Conservation (phyloP, 2,329 filamentous ascomycete genomes). For the Aspergillus fijiensis region DNA sequence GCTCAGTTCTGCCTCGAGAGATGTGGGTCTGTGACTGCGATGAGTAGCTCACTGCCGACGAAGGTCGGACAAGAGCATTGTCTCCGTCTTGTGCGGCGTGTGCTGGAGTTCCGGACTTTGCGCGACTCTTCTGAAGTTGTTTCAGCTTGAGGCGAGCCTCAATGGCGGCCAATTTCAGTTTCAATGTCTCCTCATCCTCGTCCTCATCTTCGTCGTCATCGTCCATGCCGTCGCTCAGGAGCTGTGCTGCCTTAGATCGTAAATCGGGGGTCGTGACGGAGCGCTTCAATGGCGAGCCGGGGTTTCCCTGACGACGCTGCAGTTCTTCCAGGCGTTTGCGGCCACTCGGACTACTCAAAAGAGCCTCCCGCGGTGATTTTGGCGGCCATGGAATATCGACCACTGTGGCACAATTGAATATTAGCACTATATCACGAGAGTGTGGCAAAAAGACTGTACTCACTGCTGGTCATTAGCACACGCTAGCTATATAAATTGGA, state of each 20-base stretch:
- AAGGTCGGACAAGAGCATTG: conserved; percentile 20
- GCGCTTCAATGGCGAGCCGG: conserved; percentile 64
- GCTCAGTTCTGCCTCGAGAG: conserved; percentile 17
- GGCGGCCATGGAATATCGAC: conserved; percentile 59
- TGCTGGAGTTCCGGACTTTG: conserved; percentile 24
- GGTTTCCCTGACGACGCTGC: conserved; percentile 65
- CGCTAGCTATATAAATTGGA: neutral
- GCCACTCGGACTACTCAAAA: conserved; percentile 72
- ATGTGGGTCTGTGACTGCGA: conserved; percentile 21
- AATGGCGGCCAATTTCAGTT: conserved; percentile 83
- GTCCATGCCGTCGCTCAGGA: conserved; percentile 35
- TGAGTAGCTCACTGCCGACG: conserved; percentile 27
- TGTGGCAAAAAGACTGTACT: conserved; percentile 9
- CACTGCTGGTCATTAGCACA: conserved; percentile 24
- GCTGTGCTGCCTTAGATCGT: conserved; percentile 32
- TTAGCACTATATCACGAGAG: neutral
- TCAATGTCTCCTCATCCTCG: conserved; percentile 86
- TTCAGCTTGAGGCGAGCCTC: conserved; percentile 86
- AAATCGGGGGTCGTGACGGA: conserved; percentile 45
- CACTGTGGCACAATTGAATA: conserved; percentile 28
- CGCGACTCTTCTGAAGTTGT: conserved; percentile 66
- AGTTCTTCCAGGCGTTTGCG: conserved; percentile 71
- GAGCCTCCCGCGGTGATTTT: conserved; percentile 61
- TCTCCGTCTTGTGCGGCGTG: conserved; percentile 25
- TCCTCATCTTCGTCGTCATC: conserved; percentile 58